Evolutionary conservation across 2,329 filamentous ascomycete species (phyloP), one percentile per base, ranked within the genome.

Genomic region (Colletotrichum sansevieriae): DNA sequence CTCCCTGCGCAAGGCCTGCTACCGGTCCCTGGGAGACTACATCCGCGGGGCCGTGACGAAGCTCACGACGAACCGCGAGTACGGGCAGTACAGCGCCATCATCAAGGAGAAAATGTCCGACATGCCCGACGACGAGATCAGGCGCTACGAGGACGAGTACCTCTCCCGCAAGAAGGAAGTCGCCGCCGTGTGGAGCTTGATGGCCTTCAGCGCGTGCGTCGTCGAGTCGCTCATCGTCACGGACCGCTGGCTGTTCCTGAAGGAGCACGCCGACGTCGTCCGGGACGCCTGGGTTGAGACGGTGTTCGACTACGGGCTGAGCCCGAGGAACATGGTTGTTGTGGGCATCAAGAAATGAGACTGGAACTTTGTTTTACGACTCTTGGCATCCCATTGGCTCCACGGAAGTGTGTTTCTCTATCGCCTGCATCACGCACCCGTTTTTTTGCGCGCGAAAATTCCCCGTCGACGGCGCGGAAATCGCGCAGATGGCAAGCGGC

Each of bases 201-300:
- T 99, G 95, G 95, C 96, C 1, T 98, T 97, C 75, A 97, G 94
- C 78, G 95, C 95, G 3, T 89, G 89, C 20, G 91, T 97, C 4
- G 90, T 97, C 2, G 96, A 99, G 83, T 93, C 94, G 37, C 83
- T 97, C 68, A 95, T 99, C 74, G 94, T 97, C 59, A 89, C 91
- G 52, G 96, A 99, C 83, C 87, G 96, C 52, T 99, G 94, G 92
- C 82, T 92, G 70, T 99, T 91, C 81, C 82, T 99, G 73, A 87
- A 84, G 66, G 95, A 99, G 81, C 92, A 97, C 73, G 75, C 82
- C 57, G 87, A 91, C 47, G 82, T 91, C 7, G 90, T 94, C 51
- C 82, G 87, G 72, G 87, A 92, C 72, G 92, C 90, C 68, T 99
- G 96, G 96, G 95, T 97, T 5, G 94, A 98, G 82, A 86, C 92